These are phyloP conservation scores for Arachnopeziza araneosa DNA, from an alignment of 2,329 filamentous ascomycete species.

Conservation along the genomic window DNA sequence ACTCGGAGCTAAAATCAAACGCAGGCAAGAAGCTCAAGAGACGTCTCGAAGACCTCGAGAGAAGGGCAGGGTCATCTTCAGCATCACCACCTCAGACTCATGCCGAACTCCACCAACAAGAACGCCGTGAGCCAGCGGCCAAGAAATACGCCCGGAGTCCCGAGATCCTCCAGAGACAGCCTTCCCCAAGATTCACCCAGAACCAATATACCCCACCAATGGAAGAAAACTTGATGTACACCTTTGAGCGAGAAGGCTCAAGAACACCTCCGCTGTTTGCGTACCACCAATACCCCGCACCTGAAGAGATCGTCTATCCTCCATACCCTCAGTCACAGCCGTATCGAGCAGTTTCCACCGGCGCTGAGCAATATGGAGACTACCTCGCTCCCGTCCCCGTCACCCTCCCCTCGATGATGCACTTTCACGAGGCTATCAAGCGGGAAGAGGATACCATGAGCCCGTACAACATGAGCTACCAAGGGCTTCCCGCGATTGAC, in stretches of 20 bases:
- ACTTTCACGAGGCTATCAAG: slow-evolving; percentile 62
- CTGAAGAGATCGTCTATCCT: slow-evolving; percentile 58
- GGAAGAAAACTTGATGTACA: slow-evolving; percentile 61
- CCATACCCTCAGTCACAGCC: slow-evolving; percentile 51
- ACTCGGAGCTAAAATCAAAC: slow-evolving; percentile 9
- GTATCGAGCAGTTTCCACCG: slow-evolving; percentile 45
- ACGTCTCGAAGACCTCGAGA: slow-evolving; percentile 78
- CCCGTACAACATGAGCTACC: slow-evolving; percentile 61
- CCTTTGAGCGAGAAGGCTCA: slow-evolving; percentile 63
- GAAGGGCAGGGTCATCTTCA: slow-evolving; percentile 61
- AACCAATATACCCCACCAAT: slow-evolving; percentile 58
- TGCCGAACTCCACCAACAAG: slow-evolving; percentile 38
- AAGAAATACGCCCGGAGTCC: slow-evolving; percentile 26
- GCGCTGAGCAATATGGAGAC: slow-evolving; percentile 42
- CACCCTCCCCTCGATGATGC: slow-evolving; percentile 59
- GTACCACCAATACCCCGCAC: slow-evolving; percentile 58
- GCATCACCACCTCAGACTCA: slow-evolving; percentile 50
- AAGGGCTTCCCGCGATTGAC: slow-evolving; percentile 55
- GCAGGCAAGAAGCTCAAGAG: slow-evolving; percentile 89
- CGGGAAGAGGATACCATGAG: slow-evolving; percentile 57
- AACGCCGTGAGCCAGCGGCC: slow-evolving; percentile 21
- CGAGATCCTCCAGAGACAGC: slow-evolving; percentile 34
- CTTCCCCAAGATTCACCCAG: slow-evolving; percentile 36
- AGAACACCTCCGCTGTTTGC: slow-evolving; percentile 65
- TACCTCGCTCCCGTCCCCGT: slow-evolving; percentile 52